Percentiles rank a stretch among this genome's conserved stretches.
Conservation (phyloP, 331 rosid genomes). For the Quercus phellos region DNA sequence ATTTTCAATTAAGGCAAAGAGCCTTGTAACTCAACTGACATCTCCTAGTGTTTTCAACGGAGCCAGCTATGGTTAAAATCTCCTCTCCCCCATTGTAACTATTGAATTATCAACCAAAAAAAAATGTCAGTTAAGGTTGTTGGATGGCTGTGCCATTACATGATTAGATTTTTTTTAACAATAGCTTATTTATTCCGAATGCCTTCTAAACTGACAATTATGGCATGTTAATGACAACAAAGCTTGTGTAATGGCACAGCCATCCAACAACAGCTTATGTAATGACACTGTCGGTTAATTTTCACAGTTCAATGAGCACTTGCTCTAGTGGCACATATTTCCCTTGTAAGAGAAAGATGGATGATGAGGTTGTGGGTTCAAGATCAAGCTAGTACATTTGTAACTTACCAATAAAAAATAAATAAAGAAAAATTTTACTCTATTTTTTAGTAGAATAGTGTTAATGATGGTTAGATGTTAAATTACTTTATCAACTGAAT, state of each 20-base stretch:
- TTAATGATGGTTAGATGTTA: neutral
- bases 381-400: no score
- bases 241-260: no score
- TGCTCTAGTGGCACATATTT: no score
- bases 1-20: neutral
- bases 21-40: no score
- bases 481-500: conserved; percentile 4
- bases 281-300: neutral
- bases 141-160: neutral
- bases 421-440: neutral
- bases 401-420: neutral
- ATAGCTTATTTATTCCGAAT: neutral
- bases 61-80: no score
- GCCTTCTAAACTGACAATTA: neutral
- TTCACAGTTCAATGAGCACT: neutral
- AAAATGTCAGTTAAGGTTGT: neutral
- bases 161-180: neutral
- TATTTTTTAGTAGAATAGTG: neutral
- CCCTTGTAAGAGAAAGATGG: no score
- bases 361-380: no score
- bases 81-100: no score
- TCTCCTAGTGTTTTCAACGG: no score
- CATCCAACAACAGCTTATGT: no score
- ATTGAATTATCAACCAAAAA: no score
- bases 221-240: no score